Evolutionary conservation across 2,329 filamentous ascomycete genomes (phyloP), one percentile per base, ranked within the genome.

Genomic region (Cordyceps militaris): DNA sequence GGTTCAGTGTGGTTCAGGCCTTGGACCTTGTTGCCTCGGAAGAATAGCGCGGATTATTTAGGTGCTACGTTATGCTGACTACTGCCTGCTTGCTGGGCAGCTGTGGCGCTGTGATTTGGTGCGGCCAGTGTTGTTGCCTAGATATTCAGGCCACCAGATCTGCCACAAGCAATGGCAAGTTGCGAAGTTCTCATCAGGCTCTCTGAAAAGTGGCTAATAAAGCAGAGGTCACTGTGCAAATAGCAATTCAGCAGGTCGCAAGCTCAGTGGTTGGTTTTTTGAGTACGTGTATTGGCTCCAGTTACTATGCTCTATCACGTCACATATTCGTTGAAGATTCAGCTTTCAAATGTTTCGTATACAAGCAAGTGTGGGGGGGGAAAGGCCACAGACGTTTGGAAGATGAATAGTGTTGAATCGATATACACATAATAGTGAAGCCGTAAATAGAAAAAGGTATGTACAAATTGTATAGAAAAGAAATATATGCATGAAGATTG

Each of bases 321-420:
- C 13, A 9, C 13, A 13, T 36, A 13, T 14, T 36, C 7, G 4
- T 36, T 4, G 7, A n/a, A n/a, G n/a, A n/a, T n/a, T n/a, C n/a
- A n/a, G n/a, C n/a, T n/a, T n/a, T n/a, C n/a, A n/a, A n/a, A 38
- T 38, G 11, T 38, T 38, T 2, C 67, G 68, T 70, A 71, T 72
- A 65, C 66, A 67, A 64, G 60, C 52, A 59, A 56, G 46, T 54
- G 62, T 56, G 16, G 16, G 14, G 4, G n/a, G 8, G 11, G 6
- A 36, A 13, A 62, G 61, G 61, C 47, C 59, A 43, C 60, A 40
- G 5, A 62, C 1, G 19, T 5, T 4, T 38, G 36, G 19, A 44
- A 32, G 42, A 8, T 23, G 34, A 57, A 54, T 53, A 23, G 56
- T 7, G 23, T 16, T 46, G n/a, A 11, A 36, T 51, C 28, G 9